phyloP scores from a whole-genome alignment of 768 basidiomycete species.

The Agaricus subrufescens region DNA sequence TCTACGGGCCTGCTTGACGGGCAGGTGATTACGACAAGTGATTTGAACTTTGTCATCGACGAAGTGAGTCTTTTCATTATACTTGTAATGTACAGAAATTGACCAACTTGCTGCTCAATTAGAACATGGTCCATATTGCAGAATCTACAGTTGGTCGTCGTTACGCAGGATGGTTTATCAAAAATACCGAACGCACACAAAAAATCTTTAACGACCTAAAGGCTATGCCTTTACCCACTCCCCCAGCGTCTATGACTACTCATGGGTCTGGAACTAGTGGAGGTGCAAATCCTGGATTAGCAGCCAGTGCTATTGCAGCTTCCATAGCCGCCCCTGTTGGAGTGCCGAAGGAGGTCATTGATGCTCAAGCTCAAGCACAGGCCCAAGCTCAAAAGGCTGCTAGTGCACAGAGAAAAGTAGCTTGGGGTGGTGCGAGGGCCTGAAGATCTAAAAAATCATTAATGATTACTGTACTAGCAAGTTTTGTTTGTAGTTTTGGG shows the following conservation, averaged over 20 bases:
- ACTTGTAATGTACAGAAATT: not conserved
- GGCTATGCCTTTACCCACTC: conserved; percentile 40
- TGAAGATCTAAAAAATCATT: not conserved
- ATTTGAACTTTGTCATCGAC: conserved; percentile 93
- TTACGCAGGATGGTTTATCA: conserved; percentile 97
- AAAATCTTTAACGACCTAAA: conserved; percentile 79
- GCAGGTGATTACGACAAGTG: conserved; percentile 83
- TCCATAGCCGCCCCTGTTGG: conserved; percentile 9
- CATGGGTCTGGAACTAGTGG: conserved; percentile 13
- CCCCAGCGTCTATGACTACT: conserved; percentile 20
- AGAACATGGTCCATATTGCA: conserved; percentile 97
- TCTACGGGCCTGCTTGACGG: conserved; percentile 71
- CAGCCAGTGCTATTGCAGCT: not conserved
- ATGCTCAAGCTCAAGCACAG: conserved; percentile 15
- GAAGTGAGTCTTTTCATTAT: conserved; percentile 51
- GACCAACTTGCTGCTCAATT: not conserved
- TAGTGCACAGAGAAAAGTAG: conserved; percentile 46
- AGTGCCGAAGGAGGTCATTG: conserved; percentile 12
- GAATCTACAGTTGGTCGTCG: conserved; percentile 92
- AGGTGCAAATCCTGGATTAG: conserved; percentile 1
- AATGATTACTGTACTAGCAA: not conserved
- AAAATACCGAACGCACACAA: conserved; percentile 89
- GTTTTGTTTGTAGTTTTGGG: not conserved
- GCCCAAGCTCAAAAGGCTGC: conserved; percentile 17
- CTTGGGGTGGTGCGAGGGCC: conserved; percentile 50